A percentile compares a stretch with the other conserved stretches of the same genome.
Conservation (phyloP, 2,329 filamentous ascomycete genomes). For the Nigrospora sphaerica region DNA sequence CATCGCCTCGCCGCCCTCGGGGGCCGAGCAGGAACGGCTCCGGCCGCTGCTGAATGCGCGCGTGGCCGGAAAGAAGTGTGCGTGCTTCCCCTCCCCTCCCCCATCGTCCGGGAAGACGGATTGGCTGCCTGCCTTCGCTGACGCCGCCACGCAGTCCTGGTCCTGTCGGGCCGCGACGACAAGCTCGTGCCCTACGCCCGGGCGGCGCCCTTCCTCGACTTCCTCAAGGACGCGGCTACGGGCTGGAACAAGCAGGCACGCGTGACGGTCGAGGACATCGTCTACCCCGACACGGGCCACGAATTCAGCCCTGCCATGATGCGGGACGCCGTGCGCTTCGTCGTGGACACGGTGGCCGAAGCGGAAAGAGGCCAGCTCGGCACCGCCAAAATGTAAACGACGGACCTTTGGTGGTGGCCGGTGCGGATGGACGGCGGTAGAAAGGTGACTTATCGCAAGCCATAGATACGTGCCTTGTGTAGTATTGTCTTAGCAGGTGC, state of each 20-base stretch:
- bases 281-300: conserved; percentile 65
- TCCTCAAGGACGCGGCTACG: conserved; percentile 48
- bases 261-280: conserved; percentile 54
- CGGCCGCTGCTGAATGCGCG: conserved; percentile 36
- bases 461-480: no score
- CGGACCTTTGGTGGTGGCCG: neutral
- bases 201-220: conserved; percentile 51
- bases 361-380: conserved; percentile 16
- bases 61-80: conserved; percentile 49
- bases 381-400: conserved; percentile 16
- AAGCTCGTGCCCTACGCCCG: conserved; percentile 64
- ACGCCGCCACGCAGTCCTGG: conserved; percentile 33
- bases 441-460: no score
- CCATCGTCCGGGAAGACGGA: no score
- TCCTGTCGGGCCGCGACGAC: conserved; percentile 60
- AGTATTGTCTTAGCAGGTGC: no score
- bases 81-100: no score
- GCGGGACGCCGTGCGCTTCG: conserved; percentile 55
- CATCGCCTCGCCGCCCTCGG: conserved; percentile 23
- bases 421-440: no score
- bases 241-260: conserved; percentile 48
- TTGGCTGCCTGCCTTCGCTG: no score
- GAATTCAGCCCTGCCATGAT: conserved; percentile 63
- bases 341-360: conserved; percentile 39
- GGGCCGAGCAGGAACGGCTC: conserved; percentile 35